Evolutionary conservation across 2,329 filamentous ascomycete species (phyloP).

Genomic region (Lasiodiplodia sp.): DNA sequence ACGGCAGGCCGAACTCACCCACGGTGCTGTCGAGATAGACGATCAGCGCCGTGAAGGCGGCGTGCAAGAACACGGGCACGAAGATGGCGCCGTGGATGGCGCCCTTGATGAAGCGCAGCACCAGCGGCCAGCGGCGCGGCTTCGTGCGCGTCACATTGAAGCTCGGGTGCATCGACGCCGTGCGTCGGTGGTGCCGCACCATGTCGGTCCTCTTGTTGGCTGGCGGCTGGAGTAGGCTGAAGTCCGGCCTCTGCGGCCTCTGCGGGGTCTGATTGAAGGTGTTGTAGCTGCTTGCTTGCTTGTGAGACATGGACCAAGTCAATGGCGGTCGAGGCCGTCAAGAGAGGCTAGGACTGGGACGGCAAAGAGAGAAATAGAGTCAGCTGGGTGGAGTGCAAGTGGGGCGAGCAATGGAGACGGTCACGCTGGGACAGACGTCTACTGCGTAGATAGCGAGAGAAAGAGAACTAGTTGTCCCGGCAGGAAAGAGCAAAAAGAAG

Average conservation of each 20-base stretch:
- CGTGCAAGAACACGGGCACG: constrained; percentile 64
- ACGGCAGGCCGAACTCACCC: constrained; percentile 61
- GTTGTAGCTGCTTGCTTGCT: not conserved
- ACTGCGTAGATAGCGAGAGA: not conserved
- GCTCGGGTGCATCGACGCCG: constrained; percentile 52
- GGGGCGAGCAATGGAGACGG: not conserved
- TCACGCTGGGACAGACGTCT: not conserved
- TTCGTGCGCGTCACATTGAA: constrained; percentile 56
- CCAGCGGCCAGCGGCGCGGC: constrained; percentile 66
- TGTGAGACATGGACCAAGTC: constrained; percentile 2
- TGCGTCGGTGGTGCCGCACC: constrained; percentile 36
- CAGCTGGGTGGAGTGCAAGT: not conserved
- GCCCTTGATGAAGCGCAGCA: constrained; percentile 70
- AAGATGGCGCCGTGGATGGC: constrained; percentile 67
- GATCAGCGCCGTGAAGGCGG: constrained; percentile 64
- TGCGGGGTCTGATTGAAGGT: constrained; percentile 1
- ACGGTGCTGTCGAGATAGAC: constrained; percentile 65
- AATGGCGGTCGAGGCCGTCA: not conserved
- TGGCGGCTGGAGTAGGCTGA: constrained; percentile 8
- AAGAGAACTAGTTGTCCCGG: not conserved
- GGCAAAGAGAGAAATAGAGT: not conserved
- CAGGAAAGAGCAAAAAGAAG: not conserved
- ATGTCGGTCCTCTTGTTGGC: constrained; percentile 2
- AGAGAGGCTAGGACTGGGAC: not conserved
- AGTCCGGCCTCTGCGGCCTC: not conserved